Conservation (phyloP, 768 basidiomycete genomes). For the Rhodotorula babjevae region DNA sequence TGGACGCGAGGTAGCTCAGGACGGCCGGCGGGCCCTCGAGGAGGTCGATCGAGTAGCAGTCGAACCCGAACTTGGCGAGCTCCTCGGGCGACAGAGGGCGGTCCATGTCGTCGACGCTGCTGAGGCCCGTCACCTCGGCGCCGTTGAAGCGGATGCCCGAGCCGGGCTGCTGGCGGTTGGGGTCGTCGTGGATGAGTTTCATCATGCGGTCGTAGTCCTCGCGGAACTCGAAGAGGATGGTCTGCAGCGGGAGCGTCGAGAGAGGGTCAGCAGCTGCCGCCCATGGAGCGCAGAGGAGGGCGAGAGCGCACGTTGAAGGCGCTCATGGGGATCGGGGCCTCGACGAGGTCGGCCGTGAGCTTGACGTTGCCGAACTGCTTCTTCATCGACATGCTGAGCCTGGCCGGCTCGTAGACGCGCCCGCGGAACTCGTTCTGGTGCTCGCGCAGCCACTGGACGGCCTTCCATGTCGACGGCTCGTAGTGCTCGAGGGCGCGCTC, state of each 20-base stretch:
- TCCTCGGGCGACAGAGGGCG: constrained; percentile 44
- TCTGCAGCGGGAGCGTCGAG: constrained; percentile 51
- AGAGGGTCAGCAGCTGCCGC: neutral
- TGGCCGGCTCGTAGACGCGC: constrained; percentile 80
- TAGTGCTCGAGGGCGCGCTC: constrained; percentile 55
- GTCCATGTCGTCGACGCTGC: neutral
- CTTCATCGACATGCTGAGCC: constrained; percentile 66
- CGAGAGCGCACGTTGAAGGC: neutral
- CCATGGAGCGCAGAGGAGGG: neutral
- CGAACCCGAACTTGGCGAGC: constrained; percentile 63
- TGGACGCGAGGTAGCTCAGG: constrained; percentile 59
- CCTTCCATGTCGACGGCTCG: constrained; percentile 62
- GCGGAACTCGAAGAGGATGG: constrained; percentile 74
- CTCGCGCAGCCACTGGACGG: constrained; percentile 67
- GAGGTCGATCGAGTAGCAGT: constrained; percentile 77
- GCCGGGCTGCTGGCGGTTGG: constrained; percentile 4
- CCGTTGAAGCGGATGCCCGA: constrained; percentile 34
- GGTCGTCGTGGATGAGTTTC: constrained; percentile 56
- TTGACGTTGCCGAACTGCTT: constrained; percentile 51
- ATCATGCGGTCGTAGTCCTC: constrained; percentile 72
- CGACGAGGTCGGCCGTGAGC: constrained; percentile 13
- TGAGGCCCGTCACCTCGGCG: constrained; percentile 1
- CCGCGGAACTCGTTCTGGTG: constrained; percentile 60
- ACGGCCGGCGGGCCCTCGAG: constrained; percentile 72
- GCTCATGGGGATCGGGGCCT: constrained; percentile 12